Conservation (phyloP, 345 rosid genomes). For the Hirschfeldia incana region DNA sequence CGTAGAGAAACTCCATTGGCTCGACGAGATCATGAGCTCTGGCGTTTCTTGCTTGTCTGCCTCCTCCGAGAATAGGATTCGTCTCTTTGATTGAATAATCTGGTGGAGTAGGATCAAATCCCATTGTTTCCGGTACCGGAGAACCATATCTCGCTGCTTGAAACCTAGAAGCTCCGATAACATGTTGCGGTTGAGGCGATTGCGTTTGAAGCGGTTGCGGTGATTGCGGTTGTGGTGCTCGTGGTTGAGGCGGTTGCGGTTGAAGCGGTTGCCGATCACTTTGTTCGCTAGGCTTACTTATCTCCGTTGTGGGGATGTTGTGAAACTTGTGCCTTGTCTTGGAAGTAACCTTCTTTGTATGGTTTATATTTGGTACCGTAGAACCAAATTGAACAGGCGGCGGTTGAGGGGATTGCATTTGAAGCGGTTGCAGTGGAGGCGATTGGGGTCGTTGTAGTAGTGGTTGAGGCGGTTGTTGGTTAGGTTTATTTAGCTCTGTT, state of each 20-base stretch:
- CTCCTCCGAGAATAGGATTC: constrained; percentile 86
- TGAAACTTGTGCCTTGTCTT: constrained; percentile 16
- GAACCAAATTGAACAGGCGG: constrained; percentile 23
- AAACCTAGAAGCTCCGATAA: background rate
- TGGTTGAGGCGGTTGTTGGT: background rate
- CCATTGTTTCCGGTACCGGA: background rate
- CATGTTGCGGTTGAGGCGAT: constrained; percentile 25
- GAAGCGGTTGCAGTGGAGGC: constrained; percentile 11
- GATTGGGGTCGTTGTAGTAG: background rate
- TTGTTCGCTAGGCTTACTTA: constrained; percentile 8
- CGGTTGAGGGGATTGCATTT: constrained; percentile 21
- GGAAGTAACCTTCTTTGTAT: constrained; percentile 46
- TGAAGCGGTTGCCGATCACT: background rate
- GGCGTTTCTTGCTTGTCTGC: constrained; percentile 50
- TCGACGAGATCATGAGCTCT: constrained; percentile 88
- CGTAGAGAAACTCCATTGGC: constrained; percentile 81
- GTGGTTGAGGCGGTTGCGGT: constrained; percentile 20
- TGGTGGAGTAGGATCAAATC: constrained; percentile 44
- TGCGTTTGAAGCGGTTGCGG: background rate
- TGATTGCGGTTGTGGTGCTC: background rate
- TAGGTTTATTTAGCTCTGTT: constrained; percentile 11
- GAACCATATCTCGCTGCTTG: background rate
- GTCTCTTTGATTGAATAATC: constrained; percentile 82
- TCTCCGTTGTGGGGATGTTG: constrained; percentile 13
- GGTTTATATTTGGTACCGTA: background rate